Evolutionary conservation across 129 eudicot genomes (phyloP), one percentile per base, ranked within the genome.

Genomic region (Logfia minima): DNA sequence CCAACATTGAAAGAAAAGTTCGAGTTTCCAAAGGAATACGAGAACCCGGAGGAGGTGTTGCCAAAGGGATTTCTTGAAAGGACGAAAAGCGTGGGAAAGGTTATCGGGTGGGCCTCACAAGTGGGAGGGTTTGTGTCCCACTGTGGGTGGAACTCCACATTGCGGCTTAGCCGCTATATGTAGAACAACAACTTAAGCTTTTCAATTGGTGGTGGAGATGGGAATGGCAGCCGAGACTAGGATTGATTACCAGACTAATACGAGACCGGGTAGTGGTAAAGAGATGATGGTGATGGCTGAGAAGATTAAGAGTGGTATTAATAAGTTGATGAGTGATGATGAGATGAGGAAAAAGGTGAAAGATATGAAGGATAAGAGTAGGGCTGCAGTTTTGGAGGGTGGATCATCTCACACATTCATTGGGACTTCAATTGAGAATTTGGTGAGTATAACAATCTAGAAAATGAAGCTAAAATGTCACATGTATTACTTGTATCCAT

Each of bases 61-160:
- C 89, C 87, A 5, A 76, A 82, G 5, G 88, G 85, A 7, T 87
- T 87, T 24, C 31, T 80, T 4, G 87, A 82, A 4, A 70, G 85
- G 35, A 87, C 92, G 0, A 60, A 61, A 0, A 56, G 72, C 6
- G 59, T 72, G 0, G 92, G 89, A 16, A 87, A 66, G 64, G 80
- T 87, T 18, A 82, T 79, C 24, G 92, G 92, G 31, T 87, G 92
- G 92, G 88, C 74, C 1, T 87, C 92, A 64, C 92, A 87, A 41
- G 55, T 58, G 66, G 80, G 92, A 5, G 92, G 88, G 2, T 87
- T 87, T 24, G 79, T 87, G 10, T 84, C 88, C 3, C 92, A 87
- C 19, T 87, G 92, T 18, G 89, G 92, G 70, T 85, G 92, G 92
- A 87, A 87, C 77, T 87, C 92, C 29, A 80, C 72, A 8, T 58